Evolutionary conservation across 306 rosid species (phyloP).

Genomic region (Fragaria iinumae): DNA sequence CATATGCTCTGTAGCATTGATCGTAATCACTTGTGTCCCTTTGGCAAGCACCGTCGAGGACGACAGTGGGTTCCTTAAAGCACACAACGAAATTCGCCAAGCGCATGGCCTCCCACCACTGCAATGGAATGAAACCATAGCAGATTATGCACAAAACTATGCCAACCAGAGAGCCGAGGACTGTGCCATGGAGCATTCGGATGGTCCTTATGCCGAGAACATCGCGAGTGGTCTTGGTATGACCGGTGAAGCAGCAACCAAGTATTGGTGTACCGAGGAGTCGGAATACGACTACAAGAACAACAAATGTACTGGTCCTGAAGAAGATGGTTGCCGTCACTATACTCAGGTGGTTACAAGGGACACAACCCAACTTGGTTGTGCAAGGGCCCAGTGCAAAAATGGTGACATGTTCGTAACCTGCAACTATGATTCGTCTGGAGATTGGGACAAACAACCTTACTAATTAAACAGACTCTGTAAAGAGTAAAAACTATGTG

Average conservation of each 20-base stretch:
- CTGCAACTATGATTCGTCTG: conserved; percentile 50
- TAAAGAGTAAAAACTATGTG: neutral
- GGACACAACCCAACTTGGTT: conserved; percentile 38
- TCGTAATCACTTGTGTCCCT: neutral
- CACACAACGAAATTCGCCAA: conserved; percentile 32
- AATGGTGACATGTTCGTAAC: conserved; percentile 42
- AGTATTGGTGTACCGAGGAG: conserved; percentile 52
- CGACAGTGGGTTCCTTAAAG: conserved; percentile 20
- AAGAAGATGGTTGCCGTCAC: conserved; percentile 46
- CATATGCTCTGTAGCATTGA: neutral
- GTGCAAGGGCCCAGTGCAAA: conserved; percentile 43
- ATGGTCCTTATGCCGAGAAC: conserved; percentile 49
- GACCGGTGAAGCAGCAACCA: conserved; percentile 33
- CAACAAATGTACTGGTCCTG: conserved; percentile 32
- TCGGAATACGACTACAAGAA: conserved; percentile 31
- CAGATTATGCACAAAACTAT: conserved; percentile 41
- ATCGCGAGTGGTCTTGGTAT: conserved; percentile 38
- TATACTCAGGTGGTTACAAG: conserved; percentile 56
- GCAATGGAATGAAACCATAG: conserved; percentile 22
- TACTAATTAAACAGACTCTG: conserved; percentile 2
- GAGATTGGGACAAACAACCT: conserved; percentile 24
- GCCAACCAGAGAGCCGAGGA: conserved; percentile 22
- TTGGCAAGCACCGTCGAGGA: conserved; percentile 22
- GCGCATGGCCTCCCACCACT: neutral
- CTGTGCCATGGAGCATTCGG: conserved; percentile 53